These are phyloP conservation scores for Kuraishia capsulata DNA, from an alignment of 805 yeast genomes.

Conservation along the genomic window DNA sequence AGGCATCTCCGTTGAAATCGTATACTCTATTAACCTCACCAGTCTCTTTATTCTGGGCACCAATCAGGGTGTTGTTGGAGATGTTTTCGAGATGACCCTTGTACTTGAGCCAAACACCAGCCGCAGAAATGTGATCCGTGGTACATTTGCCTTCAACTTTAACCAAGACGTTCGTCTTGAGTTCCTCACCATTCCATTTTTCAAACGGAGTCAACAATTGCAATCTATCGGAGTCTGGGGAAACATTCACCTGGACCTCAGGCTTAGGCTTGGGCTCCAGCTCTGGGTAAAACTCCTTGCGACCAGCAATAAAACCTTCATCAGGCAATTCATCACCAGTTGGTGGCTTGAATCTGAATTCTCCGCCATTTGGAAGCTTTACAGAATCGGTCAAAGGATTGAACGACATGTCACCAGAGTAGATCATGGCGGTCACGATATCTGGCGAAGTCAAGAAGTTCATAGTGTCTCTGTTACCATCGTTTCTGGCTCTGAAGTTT, in stretches of 20 bases:
- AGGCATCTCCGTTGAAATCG: constrained; percentile 71
- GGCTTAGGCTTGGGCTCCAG: constrained; percentile 45
- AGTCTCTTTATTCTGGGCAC: constrained; percentile 94
- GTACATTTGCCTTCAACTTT: constrained; percentile 98
- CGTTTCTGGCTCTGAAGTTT: constrained; percentile 96
- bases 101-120: constrained; percentile 97
- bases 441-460: constrained; percentile 97
- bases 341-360: constrained; percentile 84
- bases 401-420: constrained; percentile 93
- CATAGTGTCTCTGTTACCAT: constrained; percentile 96
- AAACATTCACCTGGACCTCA: constrained; percentile 41
- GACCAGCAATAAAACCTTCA: constrained; percentile 83
- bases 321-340: constrained; percentile 84
- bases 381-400: constrained; percentile 91
- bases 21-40: constrained; percentile 90
- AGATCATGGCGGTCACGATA: constrained; percentile 89
- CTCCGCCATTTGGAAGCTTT: constrained; percentile 81
- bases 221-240: constrained; percentile 85
- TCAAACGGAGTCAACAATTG: constrained; percentile 85
- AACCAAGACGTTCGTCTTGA: constrained; percentile 64
- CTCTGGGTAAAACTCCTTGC: constrained; percentile 48
- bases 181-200: constrained; percentile 81
- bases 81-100: constrained; percentile 97
- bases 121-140: constrained; percentile 97
- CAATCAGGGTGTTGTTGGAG: constrained; percentile 89